Evolutionary conservation across 2,329 filamentous ascomycete species (phyloP), one percentile per base, ranked within the genome.

Genomic region (Aspergillus sp.): DNA sequence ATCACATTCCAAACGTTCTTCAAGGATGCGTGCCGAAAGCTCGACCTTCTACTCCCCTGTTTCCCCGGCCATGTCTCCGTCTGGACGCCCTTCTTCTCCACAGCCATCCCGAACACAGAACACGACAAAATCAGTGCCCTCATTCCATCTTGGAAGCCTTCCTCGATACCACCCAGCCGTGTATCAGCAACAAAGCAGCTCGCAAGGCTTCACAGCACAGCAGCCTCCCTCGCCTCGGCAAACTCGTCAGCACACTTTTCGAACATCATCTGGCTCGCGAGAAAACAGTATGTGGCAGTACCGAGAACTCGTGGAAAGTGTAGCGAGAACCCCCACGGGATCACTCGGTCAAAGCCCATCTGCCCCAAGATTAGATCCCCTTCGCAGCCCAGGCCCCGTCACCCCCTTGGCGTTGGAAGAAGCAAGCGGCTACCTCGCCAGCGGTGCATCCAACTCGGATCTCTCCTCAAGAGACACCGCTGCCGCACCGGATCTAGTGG

Each of bases 141-240:
- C 57, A 27, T 62, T 70, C 53, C 61, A 69, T 37, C 62, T 73
- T 9, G 62, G 60, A 36, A 67, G 52, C 37, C 57, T 73, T 12
- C 70, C 70, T n/a, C 64, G 69, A 27, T 73, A 70, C 49, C 70
- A 73, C 51, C 70, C 71, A 1, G 64, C 69, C 7, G 66, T 70
- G 44, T 73, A 71, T 46, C 67, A 66, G 41, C 56, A 65, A 5
- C 47, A 54, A 7, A 49, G 49, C 34, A 53, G 44, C 39, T 47
- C 56, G 7, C 54, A 58, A 40, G 53, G 45, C 27, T 27, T 49
- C 27, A 50, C 51, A 19, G 46, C 44, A 10, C 66, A 63, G 45
- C 64, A 63, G 45, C 64, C 59, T n/a, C 51, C 54, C 4, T 64
- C 52, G 19, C 66, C 57, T 36, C 64, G 50, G n/a, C 64, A 62